Evolutionary conservation across 2,329 filamentous ascomycete genomes (phyloP), one percentile per base, ranked within the genome.

Genomic region (Nannizziopsis barbatae): DNA sequence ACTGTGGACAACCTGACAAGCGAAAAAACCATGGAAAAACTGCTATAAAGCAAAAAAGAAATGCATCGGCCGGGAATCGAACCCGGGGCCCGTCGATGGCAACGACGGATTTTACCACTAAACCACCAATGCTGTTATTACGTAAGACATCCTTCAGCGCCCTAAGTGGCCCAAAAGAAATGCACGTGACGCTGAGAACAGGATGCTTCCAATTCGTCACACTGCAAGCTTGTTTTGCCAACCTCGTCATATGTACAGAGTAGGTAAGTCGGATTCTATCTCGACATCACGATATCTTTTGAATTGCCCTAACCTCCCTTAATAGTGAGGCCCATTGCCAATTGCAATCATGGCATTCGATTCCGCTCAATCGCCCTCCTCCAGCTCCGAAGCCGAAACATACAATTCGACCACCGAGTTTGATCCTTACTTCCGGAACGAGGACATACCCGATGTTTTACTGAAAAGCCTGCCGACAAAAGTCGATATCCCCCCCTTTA

Each of bases 51-150:
- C 30, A 33, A 31, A 50, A 50, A 36, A 22, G 15, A 27, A 44
- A 8, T 50, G 49, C 49, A 39, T 37, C 45, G 64, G 60, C 66
- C 66, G 62, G 56, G 66, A 69, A 68, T 68, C 65, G 66, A 69
- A 69, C 66, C 57, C 65, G 66, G 66, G 66, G 67, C 69, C 66
- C 68, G 69, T 71, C 69, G 67, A 71, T 71, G 69, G 69, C 68
- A 72, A 71, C 68, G 69, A 71, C 69, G 67, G 67, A 71, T 72
- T 71, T 70, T 72, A 72, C 69, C 69, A 70, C 68, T 72, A 71
- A 71, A 71, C 68, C 69, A 71, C 67, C 32, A 47, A 36, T 51
- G 51, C 51, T 42, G n/a, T 22, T 36, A 15, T 36, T 12, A 15
- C 5, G 33, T 36, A 36, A 36, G 3, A 36, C 3, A 27, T 27